These are phyloP conservation scores for Otatea glauca DNA, from an alignment of 176 grass and related monocot genomes.

Conservation along the genomic window DNA sequence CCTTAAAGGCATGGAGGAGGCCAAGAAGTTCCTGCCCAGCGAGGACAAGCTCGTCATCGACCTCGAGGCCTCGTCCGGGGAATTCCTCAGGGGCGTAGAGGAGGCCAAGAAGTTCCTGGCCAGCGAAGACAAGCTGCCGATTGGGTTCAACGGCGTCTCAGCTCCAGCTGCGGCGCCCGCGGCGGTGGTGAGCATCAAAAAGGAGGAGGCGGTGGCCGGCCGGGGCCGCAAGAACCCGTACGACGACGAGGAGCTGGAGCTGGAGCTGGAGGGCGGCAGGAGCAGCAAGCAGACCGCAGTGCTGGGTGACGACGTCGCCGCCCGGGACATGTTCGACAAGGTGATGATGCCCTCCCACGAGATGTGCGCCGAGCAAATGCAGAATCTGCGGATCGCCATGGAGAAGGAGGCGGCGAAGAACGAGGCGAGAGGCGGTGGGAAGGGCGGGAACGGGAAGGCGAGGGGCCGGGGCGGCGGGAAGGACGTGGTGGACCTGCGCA, in stretches of 20 bases:
- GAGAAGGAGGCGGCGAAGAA: slow-evolving; percentile 46
- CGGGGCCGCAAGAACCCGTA: slow-evolving; percentile 67
- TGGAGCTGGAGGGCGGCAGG: slow-evolving; percentile 55
- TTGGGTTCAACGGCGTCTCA: slow-evolving; percentile 26
- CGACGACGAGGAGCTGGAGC: slow-evolving; percentile 44
- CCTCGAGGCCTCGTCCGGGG: slow-evolving; percentile 7
- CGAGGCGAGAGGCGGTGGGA: not conserved
- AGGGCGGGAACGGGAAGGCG: slow-evolving; percentile 37
- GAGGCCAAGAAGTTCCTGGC: slow-evolving; percentile 60
- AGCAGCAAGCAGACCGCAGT: slow-evolving; percentile 71
- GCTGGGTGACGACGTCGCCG: slow-evolving; percentile 46
- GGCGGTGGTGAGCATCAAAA: slow-evolving; percentile 34
- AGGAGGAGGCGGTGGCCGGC: slow-evolving; percentile 40
- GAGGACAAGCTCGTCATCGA: slow-evolving; percentile 47
- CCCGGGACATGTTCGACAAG: slow-evolving; percentile 61
- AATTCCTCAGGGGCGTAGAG: slow-evolving; percentile 33
- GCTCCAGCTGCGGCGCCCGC: not conserved
- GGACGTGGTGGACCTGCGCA: slow-evolving; percentile 82
- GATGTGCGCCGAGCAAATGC: slow-evolving; percentile 42
- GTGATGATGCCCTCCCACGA: slow-evolving; percentile 44
- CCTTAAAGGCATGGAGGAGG: slow-evolving; percentile 78
- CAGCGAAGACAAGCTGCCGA: slow-evolving; percentile 32
- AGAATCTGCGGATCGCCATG: slow-evolving; percentile 63
- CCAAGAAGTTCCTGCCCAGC: slow-evolving; percentile 70
- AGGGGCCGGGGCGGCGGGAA: slow-evolving; percentile 41